Conservation (phyloP, 1,139 yeast genomes). For the Scheffersomyces stambukii region DNA sequence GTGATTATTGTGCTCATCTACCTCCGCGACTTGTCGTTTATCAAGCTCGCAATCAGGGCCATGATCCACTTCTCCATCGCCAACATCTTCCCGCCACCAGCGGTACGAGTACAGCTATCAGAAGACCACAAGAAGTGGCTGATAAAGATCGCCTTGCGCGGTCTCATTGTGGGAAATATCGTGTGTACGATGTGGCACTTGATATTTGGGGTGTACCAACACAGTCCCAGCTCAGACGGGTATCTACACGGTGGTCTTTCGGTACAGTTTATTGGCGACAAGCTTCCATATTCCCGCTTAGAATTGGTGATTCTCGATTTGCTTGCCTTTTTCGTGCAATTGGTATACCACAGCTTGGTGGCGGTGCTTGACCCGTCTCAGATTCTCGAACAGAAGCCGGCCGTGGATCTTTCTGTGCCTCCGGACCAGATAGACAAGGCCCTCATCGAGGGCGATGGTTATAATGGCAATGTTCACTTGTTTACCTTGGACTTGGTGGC, state of each 20-base stretch:
- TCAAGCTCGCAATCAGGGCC: slow-evolving; percentile 23
- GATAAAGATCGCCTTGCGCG: slow-evolving; percentile 24
- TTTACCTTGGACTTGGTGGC: slow-evolving; percentile 24
- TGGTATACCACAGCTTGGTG: slow-evolving; percentile 29
- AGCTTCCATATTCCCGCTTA: slow-evolving; percentile 21
- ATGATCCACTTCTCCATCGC: slow-evolving; percentile 27
- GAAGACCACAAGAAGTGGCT: slow-evolving; percentile 27
- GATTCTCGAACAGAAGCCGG: slow-evolving; percentile 16
- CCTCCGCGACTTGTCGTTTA: slow-evolving; percentile 32
- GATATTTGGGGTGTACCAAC: slow-evolving; percentile 22
- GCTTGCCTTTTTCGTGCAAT: slow-evolving; percentile 22
- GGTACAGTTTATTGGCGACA: slow-evolving; percentile 41
- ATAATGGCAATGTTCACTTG: slow-evolving; percentile 35
- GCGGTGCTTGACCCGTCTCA: slow-evolving; percentile 30
- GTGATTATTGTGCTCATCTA: slow-evolving; percentile 29
- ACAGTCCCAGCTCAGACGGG: slow-evolving; percentile 14
- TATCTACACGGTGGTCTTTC: slow-evolving; percentile 34
- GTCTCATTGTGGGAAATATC: slow-evolving; percentile 21
- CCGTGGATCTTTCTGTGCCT: slow-evolving; percentile 3
- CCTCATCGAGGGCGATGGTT: slow-evolving; percentile 32
- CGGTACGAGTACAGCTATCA: slow-evolving; percentile 13
- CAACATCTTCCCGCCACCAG: slow-evolving; percentile 20
- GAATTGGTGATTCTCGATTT: slow-evolving; percentile 28
- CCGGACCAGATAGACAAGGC: slow-evolving; percentile 9
- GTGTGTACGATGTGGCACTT: slow-evolving; percentile 25